A percentile compares a stretch with the other conserved stretches of the same genome.
phyloP scores from a whole-genome alignment of 768 basidiomycete species.

The Calocybe indica region DNA sequence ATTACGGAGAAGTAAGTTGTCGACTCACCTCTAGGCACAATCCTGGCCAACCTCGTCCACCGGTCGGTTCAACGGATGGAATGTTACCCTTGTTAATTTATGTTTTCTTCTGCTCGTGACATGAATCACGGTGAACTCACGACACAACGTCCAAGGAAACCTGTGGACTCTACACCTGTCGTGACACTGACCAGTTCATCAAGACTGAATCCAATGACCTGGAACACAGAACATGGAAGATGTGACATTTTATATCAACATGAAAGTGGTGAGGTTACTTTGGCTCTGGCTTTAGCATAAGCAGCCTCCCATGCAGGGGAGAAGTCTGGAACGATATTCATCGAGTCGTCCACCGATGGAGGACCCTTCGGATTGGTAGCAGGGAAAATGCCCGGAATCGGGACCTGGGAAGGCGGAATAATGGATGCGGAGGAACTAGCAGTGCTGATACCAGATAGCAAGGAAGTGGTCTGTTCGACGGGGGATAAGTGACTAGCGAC shows the following conservation, averaged over 20 bases:
- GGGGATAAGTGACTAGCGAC: too few relatives aligned
- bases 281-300: conserved; percentile 35
- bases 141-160: conserved; percentile 38
- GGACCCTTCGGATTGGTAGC: conserved; percentile 37
- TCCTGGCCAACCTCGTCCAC: conserved; percentile 33
- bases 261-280: conserved; percentile 16
- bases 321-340: conserved; percentile 11
- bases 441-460: not conserved
- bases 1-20: not conserved
- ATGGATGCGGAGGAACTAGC: conserved; percentile 26
- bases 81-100: conserved; percentile 30
- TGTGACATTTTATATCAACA: too few relatives aligned
- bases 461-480: too few relatives aligned
- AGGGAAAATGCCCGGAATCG: conserved; percentile 41
- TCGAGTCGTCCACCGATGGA: conserved; percentile 27
- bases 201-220: conserved; percentile 31
- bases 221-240: not conserved
- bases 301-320: conserved; percentile 34
- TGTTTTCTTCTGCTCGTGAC: too few relatives aligned
- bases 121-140: conserved; percentile 11
- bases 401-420: conserved; percentile 35
- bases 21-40: conserved; percentile 42
- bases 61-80: conserved; percentile 22
- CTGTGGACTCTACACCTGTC: conserved; percentile 39
- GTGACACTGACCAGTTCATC: conserved; percentile 42